These are phyloP conservation scores for Cyanophora paradoxa DNA, from an alignment of 78 protist species.

Conservation along the genomic window DNA sequence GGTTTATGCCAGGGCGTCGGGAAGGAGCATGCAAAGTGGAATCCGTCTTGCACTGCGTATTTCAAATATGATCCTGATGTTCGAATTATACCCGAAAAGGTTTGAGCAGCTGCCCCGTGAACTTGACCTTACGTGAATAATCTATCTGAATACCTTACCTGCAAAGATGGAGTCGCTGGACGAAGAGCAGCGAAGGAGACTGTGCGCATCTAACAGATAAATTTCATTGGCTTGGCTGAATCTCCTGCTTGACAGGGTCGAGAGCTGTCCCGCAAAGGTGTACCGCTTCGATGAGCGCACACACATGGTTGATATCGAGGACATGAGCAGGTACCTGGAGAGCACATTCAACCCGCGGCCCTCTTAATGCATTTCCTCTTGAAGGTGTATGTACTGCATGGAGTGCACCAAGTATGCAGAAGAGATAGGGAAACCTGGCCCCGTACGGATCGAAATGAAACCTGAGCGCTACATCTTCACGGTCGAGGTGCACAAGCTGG, in stretches of 20 bases:
- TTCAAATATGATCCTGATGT: conserved; percentile 71
- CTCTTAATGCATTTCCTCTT: background rate
- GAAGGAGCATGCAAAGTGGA: conserved; percentile 86
- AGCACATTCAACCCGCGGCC: background rate
- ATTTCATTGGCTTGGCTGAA: background rate
- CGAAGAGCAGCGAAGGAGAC: background rate
- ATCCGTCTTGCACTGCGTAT: conserved; percentile 62
- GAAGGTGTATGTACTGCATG: background rate
- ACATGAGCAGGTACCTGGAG: background rate
- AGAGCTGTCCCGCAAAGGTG: background rate
- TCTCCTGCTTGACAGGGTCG: background rate
- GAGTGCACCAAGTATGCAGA: background rate
- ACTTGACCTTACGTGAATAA: background rate
- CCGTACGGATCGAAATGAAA: background rate
- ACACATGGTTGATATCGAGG: background rate
- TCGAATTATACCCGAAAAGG: conserved; percentile 30
- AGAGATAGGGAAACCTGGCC: background rate
- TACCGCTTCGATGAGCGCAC: background rate
- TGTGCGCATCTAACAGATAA: background rate
- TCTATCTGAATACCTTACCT: background rate
- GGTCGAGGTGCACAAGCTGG: conserved; percentile 1
- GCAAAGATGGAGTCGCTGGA: background rate
- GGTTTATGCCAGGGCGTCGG: conserved; percentile 61
- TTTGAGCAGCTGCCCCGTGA: background rate
- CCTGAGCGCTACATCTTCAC: background rate